A percentile compares a stretch with the other conserved stretches of the same genome.
phyloP scores from a whole-genome alignment of 371 early-diverging fungal genomes.

The Circinella minor region DNA sequence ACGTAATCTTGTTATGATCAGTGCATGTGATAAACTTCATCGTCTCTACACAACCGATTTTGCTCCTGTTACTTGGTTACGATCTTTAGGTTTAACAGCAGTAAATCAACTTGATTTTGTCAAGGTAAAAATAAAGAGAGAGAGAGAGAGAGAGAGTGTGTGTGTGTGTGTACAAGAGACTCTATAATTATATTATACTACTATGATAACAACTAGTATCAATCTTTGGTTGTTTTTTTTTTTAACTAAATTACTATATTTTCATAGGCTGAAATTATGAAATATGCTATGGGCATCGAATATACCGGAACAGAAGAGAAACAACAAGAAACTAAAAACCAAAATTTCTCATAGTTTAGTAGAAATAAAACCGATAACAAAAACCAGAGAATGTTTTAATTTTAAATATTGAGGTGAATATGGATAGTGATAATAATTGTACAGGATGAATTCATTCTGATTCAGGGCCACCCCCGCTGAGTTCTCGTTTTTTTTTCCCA shows the following conservation, averaged over 20 bases:
- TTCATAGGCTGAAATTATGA: constrained; percentile 61
- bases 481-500: no score
- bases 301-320: constrained; percentile 3
- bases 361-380: background rate
- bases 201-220: background rate
- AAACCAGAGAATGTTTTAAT: no score
- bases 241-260: background rate
- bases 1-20: constrained; percentile 84
- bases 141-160: no score
- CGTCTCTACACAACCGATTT: constrained; percentile 74
- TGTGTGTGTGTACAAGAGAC: no score
- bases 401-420: no score
- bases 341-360: background rate
- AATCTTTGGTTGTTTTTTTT: constrained; percentile 3
- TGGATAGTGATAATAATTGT: no score
- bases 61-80: constrained; percentile 64
- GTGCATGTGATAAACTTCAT: constrained; percentile 81
- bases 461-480: no score
- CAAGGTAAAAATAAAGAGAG: constrained; percentile 49
- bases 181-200: no score
- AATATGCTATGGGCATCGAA: constrained; percentile 68
- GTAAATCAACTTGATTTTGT: constrained; percentile 62
- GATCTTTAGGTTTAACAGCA: constrained; percentile 71
- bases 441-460: no score
- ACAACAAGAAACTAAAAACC: background rate